Conservation (phyloP, 495 filamentous ascomycete genomes). For the Penicillium longicatenatum region DNA sequence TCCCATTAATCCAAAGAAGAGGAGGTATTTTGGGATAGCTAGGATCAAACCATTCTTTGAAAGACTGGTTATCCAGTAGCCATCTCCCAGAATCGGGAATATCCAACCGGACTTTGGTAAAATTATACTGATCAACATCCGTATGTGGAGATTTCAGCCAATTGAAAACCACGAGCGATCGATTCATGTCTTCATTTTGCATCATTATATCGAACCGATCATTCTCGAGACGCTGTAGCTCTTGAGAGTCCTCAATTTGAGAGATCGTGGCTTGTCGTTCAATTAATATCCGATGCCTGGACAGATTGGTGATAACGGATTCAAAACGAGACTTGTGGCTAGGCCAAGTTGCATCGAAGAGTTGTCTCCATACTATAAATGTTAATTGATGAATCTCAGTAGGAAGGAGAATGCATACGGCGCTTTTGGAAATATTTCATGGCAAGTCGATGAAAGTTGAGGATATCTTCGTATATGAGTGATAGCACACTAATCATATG, state of each 20-base stretch:
- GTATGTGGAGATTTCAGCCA: conserved; percentile 4
- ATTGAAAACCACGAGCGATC: too few relatives aligned
- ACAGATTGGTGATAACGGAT: not conserved
- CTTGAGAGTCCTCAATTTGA: not conserved
- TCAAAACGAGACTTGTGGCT: not conserved
- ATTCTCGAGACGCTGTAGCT: not conserved
- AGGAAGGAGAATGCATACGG: not conserved
- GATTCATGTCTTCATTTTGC: too few relatives aligned
- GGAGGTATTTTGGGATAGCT: conserved; percentile 1
- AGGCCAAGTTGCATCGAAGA: conserved; percentile 2
- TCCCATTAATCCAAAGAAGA: conserved; percentile 9
- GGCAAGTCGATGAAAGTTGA: conserved; percentile 6
- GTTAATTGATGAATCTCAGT: not conserved
- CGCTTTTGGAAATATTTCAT: conserved; percentile 3
- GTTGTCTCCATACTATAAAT: not conserved
- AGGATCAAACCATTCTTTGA: conserved; percentile 7
- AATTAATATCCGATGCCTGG: not conserved
- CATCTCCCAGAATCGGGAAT: conserved; percentile 1
- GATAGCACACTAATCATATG: not conserved
- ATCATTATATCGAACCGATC: not conserved
- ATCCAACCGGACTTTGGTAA: not conserved
- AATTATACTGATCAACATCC: not conserved
- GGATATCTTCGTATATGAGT: conserved; percentile 5
- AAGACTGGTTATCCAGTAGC: conserved; percentile 1
- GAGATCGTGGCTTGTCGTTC: not conserved